Conservation (phyloP, 148 eudicot genomes). For the Tetragonia tetragonoides region DNA sequence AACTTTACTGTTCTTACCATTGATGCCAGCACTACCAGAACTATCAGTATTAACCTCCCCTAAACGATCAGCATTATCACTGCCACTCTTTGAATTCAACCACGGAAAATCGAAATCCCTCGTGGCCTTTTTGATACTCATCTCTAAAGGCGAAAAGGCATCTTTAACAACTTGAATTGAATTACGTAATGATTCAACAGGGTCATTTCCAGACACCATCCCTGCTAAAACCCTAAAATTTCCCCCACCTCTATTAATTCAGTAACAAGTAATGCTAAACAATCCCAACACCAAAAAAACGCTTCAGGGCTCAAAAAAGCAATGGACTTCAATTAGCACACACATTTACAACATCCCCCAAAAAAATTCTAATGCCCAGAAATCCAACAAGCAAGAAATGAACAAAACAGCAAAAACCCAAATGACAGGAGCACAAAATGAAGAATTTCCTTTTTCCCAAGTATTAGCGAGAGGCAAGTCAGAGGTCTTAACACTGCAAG, state of each 20-base stretch:
- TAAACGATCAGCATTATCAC: constrained; percentile 29
- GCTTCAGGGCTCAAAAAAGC: constrained; percentile 22
- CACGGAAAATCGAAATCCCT: constrained; percentile 76
- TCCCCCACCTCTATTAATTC: constrained; percentile 9
- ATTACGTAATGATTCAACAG: constrained; percentile 62
- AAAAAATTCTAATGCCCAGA: constrained; percentile 5
- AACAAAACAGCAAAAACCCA: constrained; percentile 7
- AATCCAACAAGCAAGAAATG: constrained; percentile 10
- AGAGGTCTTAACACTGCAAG: not conserved
- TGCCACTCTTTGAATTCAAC: constrained; percentile 44
- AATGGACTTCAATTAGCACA: constrained; percentile 23
- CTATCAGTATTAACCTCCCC: constrained; percentile 17
- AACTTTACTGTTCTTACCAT: constrained; percentile 29
- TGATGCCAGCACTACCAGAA: constrained; percentile 15
- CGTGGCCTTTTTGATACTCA: constrained; percentile 62
- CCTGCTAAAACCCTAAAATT: constrained; percentile 31
- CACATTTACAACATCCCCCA: constrained; percentile 16
- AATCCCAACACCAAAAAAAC: constrained; percentile 6
- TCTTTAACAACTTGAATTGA: constrained; percentile 64
- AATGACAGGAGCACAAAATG: not conserved
- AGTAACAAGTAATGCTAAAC: constrained; percentile 15
- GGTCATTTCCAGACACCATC: constrained; percentile 71
- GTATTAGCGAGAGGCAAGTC: constrained; percentile 6
- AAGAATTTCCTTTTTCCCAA: constrained; percentile 5
- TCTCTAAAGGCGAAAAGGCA: constrained; percentile 70